Conservation (phyloP, 345 rosid genomes). For the Ceriops tagal region DNA sequence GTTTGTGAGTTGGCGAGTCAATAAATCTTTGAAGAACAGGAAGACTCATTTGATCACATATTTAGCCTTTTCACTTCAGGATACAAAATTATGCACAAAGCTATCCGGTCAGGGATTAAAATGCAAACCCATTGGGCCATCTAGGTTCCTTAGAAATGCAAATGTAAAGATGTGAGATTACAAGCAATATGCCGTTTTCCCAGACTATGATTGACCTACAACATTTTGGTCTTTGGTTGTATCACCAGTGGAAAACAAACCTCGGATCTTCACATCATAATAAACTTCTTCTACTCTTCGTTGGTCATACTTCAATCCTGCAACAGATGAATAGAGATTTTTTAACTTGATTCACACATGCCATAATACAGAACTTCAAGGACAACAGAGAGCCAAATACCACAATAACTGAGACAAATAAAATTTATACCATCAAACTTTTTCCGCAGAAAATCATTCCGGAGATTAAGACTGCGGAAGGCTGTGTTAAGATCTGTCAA, state of each 20-base stretch:
- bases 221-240: constrained; percentile 14
- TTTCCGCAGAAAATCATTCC: constrained; percentile 95
- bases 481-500: constrained; percentile 83
- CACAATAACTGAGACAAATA: background rate
- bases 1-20: no score
- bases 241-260: constrained; percentile 47
- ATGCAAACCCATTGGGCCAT: background rate
- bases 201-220: constrained; percentile 11
- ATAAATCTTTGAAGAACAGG: no score
- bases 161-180: background rate
- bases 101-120: background rate
- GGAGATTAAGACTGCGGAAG: constrained; percentile 90
- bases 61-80: background rate
- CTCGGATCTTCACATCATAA: constrained; percentile 88
- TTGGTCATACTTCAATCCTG: constrained; percentile 89
- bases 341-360: background rate
- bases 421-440: constrained; percentile 70
- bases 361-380: background rate
- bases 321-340: constrained; percentile 1
- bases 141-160: background rate
- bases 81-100: background rate
- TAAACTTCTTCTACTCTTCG: constrained; percentile 81
- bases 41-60: no score
- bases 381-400: background rate
- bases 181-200: background rate